Conservation (phyloP, 2,329 filamentous ascomycete genomes). For the Alternaria atra region DNA sequence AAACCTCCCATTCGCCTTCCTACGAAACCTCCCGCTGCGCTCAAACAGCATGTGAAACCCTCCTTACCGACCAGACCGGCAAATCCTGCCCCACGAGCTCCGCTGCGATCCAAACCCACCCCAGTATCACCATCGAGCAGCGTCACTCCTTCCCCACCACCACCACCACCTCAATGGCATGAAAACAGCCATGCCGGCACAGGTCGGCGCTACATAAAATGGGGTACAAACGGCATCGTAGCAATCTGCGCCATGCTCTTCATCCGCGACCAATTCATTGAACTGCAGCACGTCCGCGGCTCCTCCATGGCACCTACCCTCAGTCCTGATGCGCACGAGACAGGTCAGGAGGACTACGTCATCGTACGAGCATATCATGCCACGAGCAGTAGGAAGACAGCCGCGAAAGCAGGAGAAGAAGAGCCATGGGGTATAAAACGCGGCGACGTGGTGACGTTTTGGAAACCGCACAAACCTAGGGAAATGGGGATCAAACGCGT, state of each 20-base stretch:
- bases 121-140: constrained; percentile 5
- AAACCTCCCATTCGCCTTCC: constrained; percentile 35
- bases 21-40: constrained; percentile 8
- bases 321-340: constrained; percentile 52
- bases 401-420: background rate
- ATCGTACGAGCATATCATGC: constrained; percentile 43
- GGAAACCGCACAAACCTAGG: constrained; percentile 71
- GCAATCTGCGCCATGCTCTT: constrained; percentile 30
- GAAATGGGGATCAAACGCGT: constrained; percentile 81
- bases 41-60: constrained; percentile 10
- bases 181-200: constrained; percentile 13
- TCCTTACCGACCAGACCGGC: background rate
- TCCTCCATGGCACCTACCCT: constrained; percentile 58
- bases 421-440: constrained; percentile 40
- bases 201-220: constrained; percentile 19
- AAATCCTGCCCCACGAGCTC: constrained; percentile 7
- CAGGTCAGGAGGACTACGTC: constrained; percentile 51
- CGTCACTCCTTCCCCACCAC: constrained; percentile 8
- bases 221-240: constrained; percentile 25
- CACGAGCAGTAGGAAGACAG: background rate
- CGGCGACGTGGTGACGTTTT: constrained; percentile 58
- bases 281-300: constrained; percentile 51
- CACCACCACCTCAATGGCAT: constrained; percentile 17
- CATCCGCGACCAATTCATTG: constrained; percentile 54
- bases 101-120: constrained; percentile 8